Base-by-base conservation (phyloP, 2,329 filamentous ascomycete species). In the Botrytis fabae region DNA sequence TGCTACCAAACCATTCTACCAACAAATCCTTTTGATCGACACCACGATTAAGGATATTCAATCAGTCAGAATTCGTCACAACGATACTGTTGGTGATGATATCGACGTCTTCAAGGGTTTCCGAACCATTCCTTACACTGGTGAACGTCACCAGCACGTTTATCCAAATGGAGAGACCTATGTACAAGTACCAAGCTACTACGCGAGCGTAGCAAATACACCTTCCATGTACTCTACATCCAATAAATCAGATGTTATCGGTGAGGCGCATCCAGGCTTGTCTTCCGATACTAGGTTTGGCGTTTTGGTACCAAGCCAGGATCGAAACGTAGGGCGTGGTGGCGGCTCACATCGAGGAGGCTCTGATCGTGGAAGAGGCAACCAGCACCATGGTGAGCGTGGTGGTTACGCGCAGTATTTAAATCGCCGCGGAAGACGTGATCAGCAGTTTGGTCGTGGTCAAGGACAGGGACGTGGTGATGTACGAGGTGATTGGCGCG, bases 21-120 rank as follows among this genome's bases (percentile, higher is more conserved):
- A 79, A 4, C 78, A 79, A 63, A 60, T 75, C 12, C 72, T 73
- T 0, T 57, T 74, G 0, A 70, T 79, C n/a, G 76, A 79, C 35
- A 76, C 65, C 2, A 70, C 73, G 0, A 77, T 78, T n/a, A 64
- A 60, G 54, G 76, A 78, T 51, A 75, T 77, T 16, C 70, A 72
- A 38, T 73, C 74, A 4, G 63, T 74, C 4, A 42, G 75, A 38
- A 35, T 68, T 20, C 64, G 75, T 22, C 70, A 72, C 25, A 73
- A 76, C 32, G 72, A 76, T 40, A 40, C n/a, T 44, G 38, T 46
- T 40, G 38, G 63, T 18, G 69, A 69, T 12, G 42, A 57, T 4
- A 22, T 42, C 38, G 60, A 69, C 28, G 68, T 69, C 1, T 73
- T 73, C 12, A 51, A 57, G 8, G 71, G 68, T 5, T 73, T 73